Evolutionary conservation across 345 rosid species (phyloP).

Genomic region (Carallia pectinifolia): DNA sequence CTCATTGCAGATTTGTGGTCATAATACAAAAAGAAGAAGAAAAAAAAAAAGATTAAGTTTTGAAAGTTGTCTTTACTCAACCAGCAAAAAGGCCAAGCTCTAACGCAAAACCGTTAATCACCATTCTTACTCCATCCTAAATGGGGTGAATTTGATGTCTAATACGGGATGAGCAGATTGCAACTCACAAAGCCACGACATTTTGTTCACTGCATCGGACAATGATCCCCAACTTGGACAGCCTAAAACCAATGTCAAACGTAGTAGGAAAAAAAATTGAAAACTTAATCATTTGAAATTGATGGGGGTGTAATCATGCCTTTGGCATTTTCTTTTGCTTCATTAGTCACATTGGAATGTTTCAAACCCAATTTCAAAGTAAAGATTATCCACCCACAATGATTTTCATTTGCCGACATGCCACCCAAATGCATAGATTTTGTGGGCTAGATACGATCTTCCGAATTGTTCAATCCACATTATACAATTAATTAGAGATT

Average conservation of each 20-base stretch:
- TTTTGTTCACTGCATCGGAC: background rate
- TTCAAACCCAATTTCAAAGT: constrained; percentile 1
- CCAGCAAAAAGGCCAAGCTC: too few relatives aligned
- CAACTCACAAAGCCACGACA: background rate
- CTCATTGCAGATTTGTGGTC: too few relatives aligned
- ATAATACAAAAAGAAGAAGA: too few relatives aligned
- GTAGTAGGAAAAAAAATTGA: too few relatives aligned
- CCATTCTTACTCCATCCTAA: too few relatives aligned
- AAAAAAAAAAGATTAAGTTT: too few relatives aligned
- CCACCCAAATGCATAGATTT: constrained; percentile 10
- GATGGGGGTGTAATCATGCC: background rate
- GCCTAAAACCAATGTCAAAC: too few relatives aligned
- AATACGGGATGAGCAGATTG: background rate
- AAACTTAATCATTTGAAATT: constrained; percentile 4
- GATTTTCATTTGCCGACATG: background rate
- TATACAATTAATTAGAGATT: too few relatives aligned
- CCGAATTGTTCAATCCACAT: background rate
- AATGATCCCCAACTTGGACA: background rate
- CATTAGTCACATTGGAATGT: background rate
- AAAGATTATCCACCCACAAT: background rate
- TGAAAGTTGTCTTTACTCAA: too few relatives aligned
- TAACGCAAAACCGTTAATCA: too few relatives aligned
- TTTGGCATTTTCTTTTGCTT: background rate
- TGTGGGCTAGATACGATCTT: constrained; percentile 22
- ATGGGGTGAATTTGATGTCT: too few relatives aligned